Evolutionary conservation across 1,284 basidiomycete species (phyloP).

Genomic region (Cerrena zonata): DNA sequence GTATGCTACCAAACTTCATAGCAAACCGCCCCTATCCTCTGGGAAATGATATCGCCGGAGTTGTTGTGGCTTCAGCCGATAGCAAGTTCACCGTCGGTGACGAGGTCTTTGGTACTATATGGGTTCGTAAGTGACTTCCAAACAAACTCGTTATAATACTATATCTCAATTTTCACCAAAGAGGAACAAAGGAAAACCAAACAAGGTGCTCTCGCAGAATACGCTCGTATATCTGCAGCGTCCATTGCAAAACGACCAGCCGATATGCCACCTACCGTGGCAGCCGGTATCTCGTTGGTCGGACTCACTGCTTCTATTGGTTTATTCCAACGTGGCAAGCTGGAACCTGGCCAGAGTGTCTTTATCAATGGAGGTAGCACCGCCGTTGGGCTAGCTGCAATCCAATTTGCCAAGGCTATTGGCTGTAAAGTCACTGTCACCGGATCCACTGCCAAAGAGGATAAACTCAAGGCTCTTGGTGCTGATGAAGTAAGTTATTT

Average conservation of each 20-base stretch:
- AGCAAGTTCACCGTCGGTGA: conserved; percentile 51
- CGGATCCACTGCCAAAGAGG: conserved; percentile 48
- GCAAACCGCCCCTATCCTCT: conserved; percentile 45
- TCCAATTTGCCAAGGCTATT: conserved; percentile 58
- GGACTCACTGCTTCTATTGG: conserved; percentile 53
- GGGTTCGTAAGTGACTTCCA: conserved; percentile 25
- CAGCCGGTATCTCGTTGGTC: conserved; percentile 52
- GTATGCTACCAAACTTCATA: conserved; percentile 43
- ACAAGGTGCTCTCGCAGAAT: conserved; percentile 52
- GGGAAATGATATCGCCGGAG: conserved; percentile 59
- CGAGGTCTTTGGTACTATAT: conserved; percentile 51
- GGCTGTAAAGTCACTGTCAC: conserved; percentile 52
- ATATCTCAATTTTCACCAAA: no score
- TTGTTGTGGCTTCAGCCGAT: conserved; percentile 48
- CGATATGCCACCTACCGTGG: conserved; percentile 44
- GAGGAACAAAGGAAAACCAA: conserved; percentile 22
- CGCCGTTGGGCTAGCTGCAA: conserved; percentile 55
- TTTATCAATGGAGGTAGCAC: conserved; percentile 66
- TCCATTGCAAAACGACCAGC: conserved; percentile 41
- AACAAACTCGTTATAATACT: neutral
- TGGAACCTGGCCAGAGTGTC: conserved; percentile 45
- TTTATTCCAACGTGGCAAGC: conserved; percentile 35
- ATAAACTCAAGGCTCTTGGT: conserved; percentile 36
- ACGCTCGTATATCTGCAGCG: conserved; percentile 39
- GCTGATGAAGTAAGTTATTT: conserved; percentile 34